A percentile compares a stretch with the other conserved stretches of the same genome.
Conservation (phyloP, 352 stramenopile species). For the Peronosclerospora sorghi region DNA sequence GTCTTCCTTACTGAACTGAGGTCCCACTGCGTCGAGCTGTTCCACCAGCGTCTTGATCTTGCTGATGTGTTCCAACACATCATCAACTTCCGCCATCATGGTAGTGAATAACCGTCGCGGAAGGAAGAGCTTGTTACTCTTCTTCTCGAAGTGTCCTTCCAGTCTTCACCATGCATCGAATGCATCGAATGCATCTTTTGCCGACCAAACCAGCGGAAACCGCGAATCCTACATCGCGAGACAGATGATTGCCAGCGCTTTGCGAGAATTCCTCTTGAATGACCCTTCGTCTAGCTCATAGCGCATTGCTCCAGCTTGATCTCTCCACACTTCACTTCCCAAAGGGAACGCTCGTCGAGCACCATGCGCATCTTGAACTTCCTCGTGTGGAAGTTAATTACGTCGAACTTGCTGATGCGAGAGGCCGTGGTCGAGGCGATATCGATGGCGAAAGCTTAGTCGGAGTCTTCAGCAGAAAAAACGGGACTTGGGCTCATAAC, state of each 20-base stretch:
- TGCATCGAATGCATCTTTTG: neutral
- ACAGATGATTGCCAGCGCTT: neutral
- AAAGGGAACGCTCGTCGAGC: neutral
- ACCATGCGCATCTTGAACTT: slow-evolving; percentile 1
- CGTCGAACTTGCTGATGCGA: neutral
- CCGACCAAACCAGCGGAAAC: neutral
- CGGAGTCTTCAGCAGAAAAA: too few species aligned
- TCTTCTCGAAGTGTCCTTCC: neutral
- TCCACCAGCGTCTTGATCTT: neutral
- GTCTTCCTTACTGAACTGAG: neutral
- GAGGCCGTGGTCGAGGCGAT: neutral
- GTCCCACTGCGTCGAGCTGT: neutral
- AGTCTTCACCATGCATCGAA: neutral
- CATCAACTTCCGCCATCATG: neutral
- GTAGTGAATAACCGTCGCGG: neutral
- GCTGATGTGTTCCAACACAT: neutral
- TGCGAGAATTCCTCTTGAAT: neutral
- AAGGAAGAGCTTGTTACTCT: neutral
- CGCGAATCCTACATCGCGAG: neutral
- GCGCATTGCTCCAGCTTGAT: neutral
- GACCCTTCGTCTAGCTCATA: neutral
- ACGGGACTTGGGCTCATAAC: neutral
- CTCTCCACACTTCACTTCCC: neutral
- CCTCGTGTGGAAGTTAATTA: neutral
- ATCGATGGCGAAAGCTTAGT: neutral